phyloP scores from a whole-genome alignment of 2,329 filamentous ascomycete species.

The Claviceps humidiphila region DNA sequence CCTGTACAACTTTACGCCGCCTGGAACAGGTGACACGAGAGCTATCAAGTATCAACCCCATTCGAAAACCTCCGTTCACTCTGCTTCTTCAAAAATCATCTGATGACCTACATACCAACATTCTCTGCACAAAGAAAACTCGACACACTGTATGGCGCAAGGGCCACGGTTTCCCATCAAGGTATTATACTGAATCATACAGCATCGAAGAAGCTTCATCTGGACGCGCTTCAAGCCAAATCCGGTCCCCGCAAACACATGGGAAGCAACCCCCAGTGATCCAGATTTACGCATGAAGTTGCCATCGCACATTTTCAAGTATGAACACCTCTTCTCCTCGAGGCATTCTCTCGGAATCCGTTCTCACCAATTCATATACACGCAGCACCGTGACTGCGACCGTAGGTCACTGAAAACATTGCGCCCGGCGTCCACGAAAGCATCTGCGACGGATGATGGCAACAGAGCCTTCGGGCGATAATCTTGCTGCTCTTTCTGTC shows the following conservation, averaged over 20 bases:
- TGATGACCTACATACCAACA: conserved; percentile 16
- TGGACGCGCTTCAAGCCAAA: not conserved
- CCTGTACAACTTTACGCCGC: conserved; percentile 11
- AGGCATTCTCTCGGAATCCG: not conserved
- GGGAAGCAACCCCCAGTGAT: not conserved
- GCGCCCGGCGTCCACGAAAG: conserved; percentile 15
- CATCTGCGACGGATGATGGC: conserved; percentile 44
- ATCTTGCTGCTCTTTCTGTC: conserved; percentile 40
- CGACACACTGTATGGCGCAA: conserved; percentile 1
- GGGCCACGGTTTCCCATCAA: not conserved
- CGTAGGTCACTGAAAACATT: conserved; percentile 9
- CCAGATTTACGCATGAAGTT: not conserved
- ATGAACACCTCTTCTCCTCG: not conserved
- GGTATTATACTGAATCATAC: not conserved
- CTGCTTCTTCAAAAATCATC: conserved; percentile 15
- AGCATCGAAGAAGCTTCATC: not conserved
- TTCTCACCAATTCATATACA: not conserved
- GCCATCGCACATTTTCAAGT: not conserved
- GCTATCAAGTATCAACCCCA: conserved; percentile 15
- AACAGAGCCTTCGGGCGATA: conserved; percentile 44
- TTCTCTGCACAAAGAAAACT: conserved; percentile 3
- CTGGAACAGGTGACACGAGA: conserved; percentile 17
- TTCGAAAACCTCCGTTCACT: conserved; percentile 8
- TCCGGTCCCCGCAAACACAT: not conserved
- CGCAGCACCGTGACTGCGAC: conserved; percentile 8